Conservation (phyloP, 176 grass and related monocot species). For the Alopecurus myosuroides region DNA sequence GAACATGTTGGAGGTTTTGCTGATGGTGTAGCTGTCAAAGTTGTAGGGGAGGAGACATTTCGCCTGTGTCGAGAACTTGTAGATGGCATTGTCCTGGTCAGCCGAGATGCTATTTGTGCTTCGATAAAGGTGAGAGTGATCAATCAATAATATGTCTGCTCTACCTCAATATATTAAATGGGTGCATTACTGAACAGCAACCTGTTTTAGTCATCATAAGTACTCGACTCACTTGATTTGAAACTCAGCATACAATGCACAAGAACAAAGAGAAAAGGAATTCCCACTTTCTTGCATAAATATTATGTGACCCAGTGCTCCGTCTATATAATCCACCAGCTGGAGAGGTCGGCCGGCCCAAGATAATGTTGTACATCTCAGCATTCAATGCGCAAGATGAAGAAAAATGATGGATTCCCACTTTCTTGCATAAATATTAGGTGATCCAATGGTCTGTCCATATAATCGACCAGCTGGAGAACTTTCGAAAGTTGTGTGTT, state of each 20-base stretch:
- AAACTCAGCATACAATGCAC: not conserved
- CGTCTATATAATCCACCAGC: not conserved
- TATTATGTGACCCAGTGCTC: not conserved
- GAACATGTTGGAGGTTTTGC: slow-evolving; percentile 96
- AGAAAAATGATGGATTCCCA: not conserved
- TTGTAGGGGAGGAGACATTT: slow-evolving; percentile 93
- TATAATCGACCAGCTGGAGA: not conserved
- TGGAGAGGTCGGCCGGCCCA: no score
- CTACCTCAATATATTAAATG: not conserved
- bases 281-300: not conserved
- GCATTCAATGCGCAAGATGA: not conserved
- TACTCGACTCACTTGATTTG: not conserved
- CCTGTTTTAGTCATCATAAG: not conserved
- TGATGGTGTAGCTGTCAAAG: slow-evolving; percentile 98
- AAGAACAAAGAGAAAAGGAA: not conserved
- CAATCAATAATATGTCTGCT: not conserved
- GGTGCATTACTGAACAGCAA: not conserved
- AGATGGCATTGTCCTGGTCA: slow-evolving; percentile 92
- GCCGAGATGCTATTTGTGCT: slow-evolving; percentile 96
- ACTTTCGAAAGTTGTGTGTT: not conserved
- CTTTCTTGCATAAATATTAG: slow-evolving; percentile 1
- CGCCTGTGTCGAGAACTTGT: slow-evolving; percentile 81
- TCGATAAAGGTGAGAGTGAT: slow-evolving; percentile 79
- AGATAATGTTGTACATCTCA: not conserved
- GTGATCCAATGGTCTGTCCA: not conserved